Percentiles rank a stretch among this genome's conserved stretches.
Evolutionary conservation across 441 rosid genomes (phyloP).

Genomic region (Aquilaria agallochum): DNA sequence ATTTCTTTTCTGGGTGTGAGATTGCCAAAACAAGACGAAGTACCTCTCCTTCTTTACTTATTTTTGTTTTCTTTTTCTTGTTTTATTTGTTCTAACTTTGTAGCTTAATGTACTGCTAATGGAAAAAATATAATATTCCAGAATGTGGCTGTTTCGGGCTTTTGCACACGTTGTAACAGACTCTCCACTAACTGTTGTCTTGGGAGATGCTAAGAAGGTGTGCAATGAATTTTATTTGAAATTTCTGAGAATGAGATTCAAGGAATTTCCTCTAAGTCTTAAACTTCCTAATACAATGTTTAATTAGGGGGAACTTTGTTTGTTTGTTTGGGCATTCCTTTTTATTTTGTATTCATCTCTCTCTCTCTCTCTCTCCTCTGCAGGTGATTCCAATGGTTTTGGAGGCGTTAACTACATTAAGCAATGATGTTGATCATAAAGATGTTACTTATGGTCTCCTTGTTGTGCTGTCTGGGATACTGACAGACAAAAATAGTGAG

Average conservation of each 20-base stretch:
- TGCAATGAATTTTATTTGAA: slow-evolving; percentile 12
- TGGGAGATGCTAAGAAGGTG: slow-evolving; percentile 75
- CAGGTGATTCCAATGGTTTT: slow-evolving; percentile 68
- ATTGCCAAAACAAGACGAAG: too few species aligned
- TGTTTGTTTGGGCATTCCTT: neutral
- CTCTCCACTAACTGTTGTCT: slow-evolving; percentile 58
- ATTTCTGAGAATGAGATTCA: slow-evolving; percentile 1
- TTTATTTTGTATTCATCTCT: neutral
- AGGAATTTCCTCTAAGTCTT: neutral
- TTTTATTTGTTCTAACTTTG: too few species aligned
- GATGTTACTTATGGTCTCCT: slow-evolving; percentile 61
- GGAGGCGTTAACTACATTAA: slow-evolving; percentile 55
- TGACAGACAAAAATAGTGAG: slow-evolving; percentile 68
- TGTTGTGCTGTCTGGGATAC: slow-evolving; percentile 72
- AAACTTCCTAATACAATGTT: slow-evolving; percentile 5
- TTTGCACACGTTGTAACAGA: slow-evolving; percentile 68
- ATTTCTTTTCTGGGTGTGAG: too few species aligned
- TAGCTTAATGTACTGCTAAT: slow-evolving; percentile 6
- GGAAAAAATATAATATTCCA: slow-evolving; percentile 31
- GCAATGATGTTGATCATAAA: slow-evolving; percentile 46
- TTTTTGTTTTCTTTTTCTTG: too few species aligned
- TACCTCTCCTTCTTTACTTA: too few species aligned
- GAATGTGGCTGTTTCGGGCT: slow-evolving; percentile 57
- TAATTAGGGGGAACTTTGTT: slow-evolving; percentile 11
- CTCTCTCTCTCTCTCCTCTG: slow-evolving; percentile 9